phyloP scores from a whole-genome alignment of 2,329 filamentous ascomycete genomes.

The Botrytis aclada region DNA sequence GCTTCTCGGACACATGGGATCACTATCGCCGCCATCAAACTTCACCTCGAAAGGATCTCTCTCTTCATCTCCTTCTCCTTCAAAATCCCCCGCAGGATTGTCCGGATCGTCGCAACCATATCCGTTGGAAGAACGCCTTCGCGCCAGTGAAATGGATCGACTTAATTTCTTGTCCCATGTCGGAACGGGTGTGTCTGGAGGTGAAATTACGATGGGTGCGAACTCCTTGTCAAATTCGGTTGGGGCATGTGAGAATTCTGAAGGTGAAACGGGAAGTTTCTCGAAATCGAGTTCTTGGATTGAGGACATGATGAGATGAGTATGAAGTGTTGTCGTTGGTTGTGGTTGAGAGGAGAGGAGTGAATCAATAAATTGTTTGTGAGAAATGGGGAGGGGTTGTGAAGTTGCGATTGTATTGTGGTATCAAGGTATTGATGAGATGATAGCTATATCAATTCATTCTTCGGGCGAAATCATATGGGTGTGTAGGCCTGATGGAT shows the following conservation, averaged over 20 bases:
- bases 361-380: not conserved
- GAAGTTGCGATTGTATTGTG: not conserved
- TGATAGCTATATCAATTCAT: not conserved
- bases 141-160: conserved; percentile 23
- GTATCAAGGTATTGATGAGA: not conserved
- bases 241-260: not conserved
- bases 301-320: conserved; percentile 4
- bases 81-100: conserved; percentile 22
- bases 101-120: conserved; percentile 36
- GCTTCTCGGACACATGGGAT: conserved; percentile 72
- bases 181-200: conserved; percentile 1
- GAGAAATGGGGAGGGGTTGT: not conserved
- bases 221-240: conserved; percentile 24
- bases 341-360: not conserved
- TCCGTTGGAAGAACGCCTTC: conserved; percentile 36
- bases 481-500: not conserved
- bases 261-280: not conserved
- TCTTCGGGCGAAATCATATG: not conserved
- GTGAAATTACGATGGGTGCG: conserved; percentile 24
- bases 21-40: conserved; percentile 69
- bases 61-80: conserved; percentile 30
- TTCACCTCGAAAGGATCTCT: conserved; percentile 62
- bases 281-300: not conserved
- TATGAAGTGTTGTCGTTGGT: not conserved
- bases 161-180: conserved; percentile 5